A percentile compares a stretch with the other conserved stretches of the same genome.
phyloP scores from a whole-genome alignment of 257 asterid genomes.

The Solanum chaucha region DNA sequence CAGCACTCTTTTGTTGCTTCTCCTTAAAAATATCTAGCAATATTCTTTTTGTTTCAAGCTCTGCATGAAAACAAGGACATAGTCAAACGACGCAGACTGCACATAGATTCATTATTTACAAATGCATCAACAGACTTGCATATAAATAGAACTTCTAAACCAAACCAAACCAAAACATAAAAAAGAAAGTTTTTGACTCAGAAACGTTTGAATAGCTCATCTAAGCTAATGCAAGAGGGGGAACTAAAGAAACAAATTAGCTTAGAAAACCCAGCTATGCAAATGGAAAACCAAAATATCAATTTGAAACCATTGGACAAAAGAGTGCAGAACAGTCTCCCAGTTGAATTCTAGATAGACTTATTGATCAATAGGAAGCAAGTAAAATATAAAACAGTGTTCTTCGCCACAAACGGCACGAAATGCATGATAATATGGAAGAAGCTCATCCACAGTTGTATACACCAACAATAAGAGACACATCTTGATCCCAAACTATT shows the following conservation, averaged over 20 bases:
- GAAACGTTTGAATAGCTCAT: not conserved
- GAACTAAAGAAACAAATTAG: not conserved
- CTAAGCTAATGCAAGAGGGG: not conserved
- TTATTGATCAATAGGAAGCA: not conserved
- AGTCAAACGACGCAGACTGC: conserved; percentile 6
- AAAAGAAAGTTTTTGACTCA: not conserved
- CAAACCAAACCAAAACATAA: not conserved
- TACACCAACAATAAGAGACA: not conserved
- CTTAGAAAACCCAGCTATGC: not conserved
- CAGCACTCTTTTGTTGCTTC: conserved; percentile 89
- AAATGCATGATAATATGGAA: not conserved
- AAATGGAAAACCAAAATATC: not conserved
- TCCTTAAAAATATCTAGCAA: conserved; percentile 91
- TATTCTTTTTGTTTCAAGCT: conserved; percentile 90
- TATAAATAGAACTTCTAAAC: not conserved
- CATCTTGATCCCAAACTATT: not conserved
- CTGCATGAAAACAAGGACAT: conserved; percentile 25
- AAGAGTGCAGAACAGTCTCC: not conserved
- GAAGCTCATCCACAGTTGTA: not conserved
- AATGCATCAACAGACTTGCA: not conserved
- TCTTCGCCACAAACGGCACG: not conserved
- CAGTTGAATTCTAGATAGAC: not conserved
- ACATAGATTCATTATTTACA: not conserved
- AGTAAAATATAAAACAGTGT: not conserved
- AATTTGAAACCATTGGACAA: not conserved